Conservation (phyloP, 257 asterid genomes). For the Fraxinus pennsylvanica region DNA sequence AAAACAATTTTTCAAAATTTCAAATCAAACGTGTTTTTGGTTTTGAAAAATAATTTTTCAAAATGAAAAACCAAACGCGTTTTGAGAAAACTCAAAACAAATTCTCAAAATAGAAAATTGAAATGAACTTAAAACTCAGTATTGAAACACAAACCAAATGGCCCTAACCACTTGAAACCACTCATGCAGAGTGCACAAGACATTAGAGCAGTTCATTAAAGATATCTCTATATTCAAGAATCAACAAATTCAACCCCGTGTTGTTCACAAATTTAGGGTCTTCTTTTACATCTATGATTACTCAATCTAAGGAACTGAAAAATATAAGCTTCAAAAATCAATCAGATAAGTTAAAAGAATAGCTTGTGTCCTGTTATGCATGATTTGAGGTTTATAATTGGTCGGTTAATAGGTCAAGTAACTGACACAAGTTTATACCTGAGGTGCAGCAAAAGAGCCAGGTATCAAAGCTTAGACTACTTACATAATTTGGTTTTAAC, state of each 20-base stretch:
- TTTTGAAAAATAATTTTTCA: too few relatives aligned
- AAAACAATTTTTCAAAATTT: too few relatives aligned
- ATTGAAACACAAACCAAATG: too few relatives aligned
- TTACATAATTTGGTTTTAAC: not conserved
- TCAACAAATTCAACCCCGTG: not conserved
- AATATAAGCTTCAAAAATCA: not conserved
- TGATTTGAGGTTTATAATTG: not conserved
- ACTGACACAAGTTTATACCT: not conserved
- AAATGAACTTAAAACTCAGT: too few relatives aligned
- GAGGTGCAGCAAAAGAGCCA: not conserved
- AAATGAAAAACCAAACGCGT: too few relatives aligned
- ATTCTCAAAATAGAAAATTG: too few relatives aligned
- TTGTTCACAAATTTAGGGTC: not conserved
- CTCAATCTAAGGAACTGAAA: not conserved
- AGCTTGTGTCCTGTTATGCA: not conserved
- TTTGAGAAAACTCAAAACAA: too few relatives aligned
- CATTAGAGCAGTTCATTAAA: not conserved
- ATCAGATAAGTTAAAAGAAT: not conserved
- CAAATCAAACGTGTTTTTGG: too few relatives aligned
- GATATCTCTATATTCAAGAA: not conserved
- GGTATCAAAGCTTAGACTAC: not conserved
- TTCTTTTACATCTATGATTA: not conserved
- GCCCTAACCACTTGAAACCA: not conserved
- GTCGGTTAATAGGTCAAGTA: not conserved
- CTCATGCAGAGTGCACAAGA: not conserved